Conservation (phyloP, 768 basidiomycete genomes). For the Lentinula guzmanii region DNA sequence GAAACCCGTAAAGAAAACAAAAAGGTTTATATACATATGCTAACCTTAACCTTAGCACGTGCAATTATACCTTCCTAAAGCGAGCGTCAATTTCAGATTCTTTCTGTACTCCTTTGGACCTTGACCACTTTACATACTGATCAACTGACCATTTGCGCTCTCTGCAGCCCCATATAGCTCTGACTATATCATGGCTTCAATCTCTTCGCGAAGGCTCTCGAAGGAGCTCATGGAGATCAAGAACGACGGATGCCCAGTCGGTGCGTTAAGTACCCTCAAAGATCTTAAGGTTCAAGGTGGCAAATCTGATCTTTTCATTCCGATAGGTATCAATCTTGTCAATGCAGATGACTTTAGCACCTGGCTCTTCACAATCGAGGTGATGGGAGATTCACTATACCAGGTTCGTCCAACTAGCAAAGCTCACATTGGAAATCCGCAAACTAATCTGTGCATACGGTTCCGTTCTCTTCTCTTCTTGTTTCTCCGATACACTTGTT, state of each 20-base stretch:
- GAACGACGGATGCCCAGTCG: constrained; percentile 60
- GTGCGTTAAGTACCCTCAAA: constrained; percentile 25
- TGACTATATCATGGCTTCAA: constrained; percentile 45
- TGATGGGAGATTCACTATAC: constrained; percentile 81
- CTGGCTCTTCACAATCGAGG: constrained; percentile 77
- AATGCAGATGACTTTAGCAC: constrained; percentile 72
- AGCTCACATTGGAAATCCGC: background rate
- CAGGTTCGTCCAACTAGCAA: constrained; percentile 34
- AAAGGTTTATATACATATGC: constrained; percentile 18
- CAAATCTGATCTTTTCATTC: constrained; percentile 2
- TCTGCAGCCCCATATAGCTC: background rate
- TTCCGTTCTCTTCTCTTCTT: background rate
- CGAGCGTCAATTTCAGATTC: background rate
- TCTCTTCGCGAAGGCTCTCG: constrained; percentile 56
- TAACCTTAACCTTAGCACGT: constrained; percentile 3
- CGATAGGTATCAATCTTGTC: constrained; percentile 63
- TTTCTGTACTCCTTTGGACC: background rate
- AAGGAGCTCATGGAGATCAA: constrained; percentile 71
- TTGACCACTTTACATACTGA: background rate
- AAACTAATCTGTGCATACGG: background rate
- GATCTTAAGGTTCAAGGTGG: background rate
- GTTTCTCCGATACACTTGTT: background rate
- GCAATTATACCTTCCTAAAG: background rate
- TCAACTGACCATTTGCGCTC: background rate
- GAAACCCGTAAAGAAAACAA: background rate